Evolutionary conservation across 441 rosid genomes (phyloP), one percentile per base, ranked within the genome.

Genomic region (Flueggea neowawraea): DNA sequence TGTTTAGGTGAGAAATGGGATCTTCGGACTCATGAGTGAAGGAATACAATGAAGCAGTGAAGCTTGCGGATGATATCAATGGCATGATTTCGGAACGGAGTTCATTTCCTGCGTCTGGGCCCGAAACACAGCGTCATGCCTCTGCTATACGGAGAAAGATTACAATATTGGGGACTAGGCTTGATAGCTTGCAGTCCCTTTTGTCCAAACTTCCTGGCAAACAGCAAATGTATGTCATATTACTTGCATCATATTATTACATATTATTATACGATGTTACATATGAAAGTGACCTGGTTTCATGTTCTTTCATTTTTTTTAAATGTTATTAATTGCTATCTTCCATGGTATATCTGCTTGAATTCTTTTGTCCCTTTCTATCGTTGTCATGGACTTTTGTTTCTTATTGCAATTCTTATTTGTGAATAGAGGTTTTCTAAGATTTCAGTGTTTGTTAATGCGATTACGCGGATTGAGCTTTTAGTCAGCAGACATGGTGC

Each of bases 121-220:
- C 96, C 33, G 97, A 88, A 58, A 69, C 88, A 22, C 97, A 90
- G 66, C 97, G 97, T 17, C 95, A 85, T 61, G 84, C 88, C 1
- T 90, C 98, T n/a, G 84, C 91, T 17, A 85, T 84, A 41, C 75
- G 96, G 66, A 84, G 98, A 75, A 93, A 88, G 84, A 90, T 87
- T 57, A 90, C 97, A 2, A 93, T 90, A 51, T 73, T 93, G 43
- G 88, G 95, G 57, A 93, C 95, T 49, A 76, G 88, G 61, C 80
- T 93, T 48, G 97, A 93, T 66, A 80, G 90, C 69, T 68, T 90
- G 41, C 91, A 85, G 78, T 79, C 95, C 70, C 82, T 85, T 61
- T 78, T 93, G 58, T 66, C 91, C 9, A 74, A 80, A 80, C 84
- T 86, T 63, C 89, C 93, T 39, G 84, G 89, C 52, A 93, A 77